phyloP scores from a whole-genome alignment of 768 basidiomycete genomes.

The Boletus vermiculosoides region DNA sequence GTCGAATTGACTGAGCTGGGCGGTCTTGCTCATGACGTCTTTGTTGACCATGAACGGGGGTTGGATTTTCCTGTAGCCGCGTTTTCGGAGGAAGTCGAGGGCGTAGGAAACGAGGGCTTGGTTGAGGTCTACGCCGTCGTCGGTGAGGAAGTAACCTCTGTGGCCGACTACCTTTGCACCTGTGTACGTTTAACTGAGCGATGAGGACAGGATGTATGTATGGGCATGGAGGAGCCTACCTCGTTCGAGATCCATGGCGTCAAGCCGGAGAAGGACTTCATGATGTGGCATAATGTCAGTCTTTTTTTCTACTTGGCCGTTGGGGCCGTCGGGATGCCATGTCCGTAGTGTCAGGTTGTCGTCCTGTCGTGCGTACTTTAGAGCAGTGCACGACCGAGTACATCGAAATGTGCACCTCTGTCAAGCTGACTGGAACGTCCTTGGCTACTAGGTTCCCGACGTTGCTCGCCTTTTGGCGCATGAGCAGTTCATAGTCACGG shows the following conservation, averaged over 20 bases:
- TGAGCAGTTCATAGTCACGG: slow-evolving; percentile 69
- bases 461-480: slow-evolving; percentile 76
- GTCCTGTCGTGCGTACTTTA: slow-evolving; percentile 52
- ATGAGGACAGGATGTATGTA: neutral
- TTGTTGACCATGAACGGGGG: slow-evolving; percentile 99
- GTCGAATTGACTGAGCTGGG: slow-evolving; percentile 97
- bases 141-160: slow-evolving; percentile 93
- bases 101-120: slow-evolving; percentile 95
- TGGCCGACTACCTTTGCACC: slow-evolving; percentile 93
- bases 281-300: slow-evolving; percentile 92
- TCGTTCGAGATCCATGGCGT: slow-evolving; percentile 96
- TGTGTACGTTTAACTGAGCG: slow-evolving; percentile 30
- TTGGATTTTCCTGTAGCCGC: slow-evolving; percentile 89
- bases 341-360: slow-evolving; percentile 81
- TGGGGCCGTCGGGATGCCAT: slow-evolving; percentile 82
- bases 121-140: slow-evolving; percentile 96
- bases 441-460: slow-evolving; percentile 95
- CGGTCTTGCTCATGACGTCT: slow-evolving; percentile 95
- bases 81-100: slow-evolving; percentile 83
- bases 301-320: slow-evolving; percentile 68
- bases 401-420: slow-evolving; percentile 57
- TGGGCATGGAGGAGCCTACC: slow-evolving; percentile 42
- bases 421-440: slow-evolving; percentile 78
- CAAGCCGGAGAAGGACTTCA: slow-evolving; percentile 89
- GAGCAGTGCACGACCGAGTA: neutral